These are phyloP conservation scores for Apostasia shenzhenica DNA, from an alignment of 106 monocot genomes.

Conservation along the genomic window DNA sequence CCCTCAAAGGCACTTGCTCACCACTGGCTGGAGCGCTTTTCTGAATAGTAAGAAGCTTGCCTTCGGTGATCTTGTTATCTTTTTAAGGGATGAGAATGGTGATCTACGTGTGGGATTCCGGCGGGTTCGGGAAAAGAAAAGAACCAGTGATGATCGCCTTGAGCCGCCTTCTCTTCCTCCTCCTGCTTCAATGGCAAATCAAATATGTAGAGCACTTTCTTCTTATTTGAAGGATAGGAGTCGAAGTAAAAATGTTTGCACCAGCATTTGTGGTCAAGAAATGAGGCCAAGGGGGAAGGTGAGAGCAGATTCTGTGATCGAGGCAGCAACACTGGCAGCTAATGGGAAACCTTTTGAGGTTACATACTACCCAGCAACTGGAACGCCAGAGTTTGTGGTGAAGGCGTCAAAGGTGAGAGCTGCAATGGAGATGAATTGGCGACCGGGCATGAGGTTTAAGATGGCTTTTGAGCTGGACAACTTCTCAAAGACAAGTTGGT, in stretches of 20 bases:
- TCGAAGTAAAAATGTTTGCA: background rate
- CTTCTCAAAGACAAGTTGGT: constrained; percentile 37
- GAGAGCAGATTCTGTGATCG: constrained; percentile 27
- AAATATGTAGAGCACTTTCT: constrained; percentile 9
- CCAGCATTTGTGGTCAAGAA: background rate
- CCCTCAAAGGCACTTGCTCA: constrained; percentile 44
- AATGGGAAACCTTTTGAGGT: constrained; percentile 29
- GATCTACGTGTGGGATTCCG: constrained; percentile 42
- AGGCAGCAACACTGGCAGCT: constrained; percentile 32
- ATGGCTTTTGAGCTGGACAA: constrained; percentile 48
- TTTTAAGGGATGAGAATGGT: constrained; percentile 26
- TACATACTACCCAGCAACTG: constrained; percentile 39
- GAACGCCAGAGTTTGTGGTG: constrained; percentile 37
- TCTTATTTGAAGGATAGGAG: constrained; percentile 17
- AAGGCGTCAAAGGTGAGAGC: constrained; percentile 20
- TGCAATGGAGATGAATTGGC: constrained; percentile 33
- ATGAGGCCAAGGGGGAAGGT: constrained; percentile 19
- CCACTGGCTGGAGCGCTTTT: constrained; percentile 52
- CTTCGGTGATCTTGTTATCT: constrained; percentile 43
- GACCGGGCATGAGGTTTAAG: constrained; percentile 37
- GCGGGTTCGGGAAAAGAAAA: constrained; percentile 19
- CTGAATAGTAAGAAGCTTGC: constrained; percentile 42
- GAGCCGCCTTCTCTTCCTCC: constrained; percentile 1
- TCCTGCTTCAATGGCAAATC: background rate
- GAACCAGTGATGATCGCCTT: background rate